These are phyloP conservation scores for Aristolochia californica DNA, from an alignment of 164 flowering plant genomes.

Conservation along the genomic window DNA sequence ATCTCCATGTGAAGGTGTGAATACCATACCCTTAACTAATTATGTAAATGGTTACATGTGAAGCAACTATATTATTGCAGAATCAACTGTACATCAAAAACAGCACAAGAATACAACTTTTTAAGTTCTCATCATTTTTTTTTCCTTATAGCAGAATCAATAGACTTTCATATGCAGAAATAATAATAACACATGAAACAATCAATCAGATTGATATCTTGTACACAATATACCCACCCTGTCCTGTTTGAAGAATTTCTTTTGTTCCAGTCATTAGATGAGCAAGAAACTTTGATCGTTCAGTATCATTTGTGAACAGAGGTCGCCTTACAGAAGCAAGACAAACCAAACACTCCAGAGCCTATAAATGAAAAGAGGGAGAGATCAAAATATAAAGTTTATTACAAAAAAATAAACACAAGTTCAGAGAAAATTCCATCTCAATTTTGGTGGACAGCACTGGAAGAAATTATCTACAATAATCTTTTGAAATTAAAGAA, in stretches of 20 bases:
- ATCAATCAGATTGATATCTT: no score
- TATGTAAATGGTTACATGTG: no score
- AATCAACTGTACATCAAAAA: no score
- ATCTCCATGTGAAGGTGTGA: no score
- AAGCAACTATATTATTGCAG: no score
- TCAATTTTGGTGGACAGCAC: no score
- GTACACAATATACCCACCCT: conserved; percentile 35
- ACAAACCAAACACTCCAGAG: conserved; percentile 93
- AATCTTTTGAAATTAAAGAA: no score
- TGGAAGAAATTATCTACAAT: not conserved
- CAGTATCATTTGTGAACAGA: conserved; percentile 70
- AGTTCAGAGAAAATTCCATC: not conserved
- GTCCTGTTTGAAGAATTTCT: conserved; percentile 82
- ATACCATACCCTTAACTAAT: no score
- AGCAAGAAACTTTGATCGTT: conserved; percentile 83
- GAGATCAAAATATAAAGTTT: not conserved
- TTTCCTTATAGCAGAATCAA: no score
- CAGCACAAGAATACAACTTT: no score
- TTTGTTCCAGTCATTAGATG: conserved; percentile 95
- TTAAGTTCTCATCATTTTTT: no score
- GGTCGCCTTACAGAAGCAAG: conserved; percentile 95
- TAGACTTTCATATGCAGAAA: no score
- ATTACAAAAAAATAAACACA: not conserved
- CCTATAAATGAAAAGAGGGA: conserved; percentile 30
- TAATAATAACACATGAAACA: not conserved